These are phyloP conservation scores for Cordyceps tenuipes DNA, from an alignment of 2,329 filamentous ascomycete species.

Conservation along the genomic window DNA sequence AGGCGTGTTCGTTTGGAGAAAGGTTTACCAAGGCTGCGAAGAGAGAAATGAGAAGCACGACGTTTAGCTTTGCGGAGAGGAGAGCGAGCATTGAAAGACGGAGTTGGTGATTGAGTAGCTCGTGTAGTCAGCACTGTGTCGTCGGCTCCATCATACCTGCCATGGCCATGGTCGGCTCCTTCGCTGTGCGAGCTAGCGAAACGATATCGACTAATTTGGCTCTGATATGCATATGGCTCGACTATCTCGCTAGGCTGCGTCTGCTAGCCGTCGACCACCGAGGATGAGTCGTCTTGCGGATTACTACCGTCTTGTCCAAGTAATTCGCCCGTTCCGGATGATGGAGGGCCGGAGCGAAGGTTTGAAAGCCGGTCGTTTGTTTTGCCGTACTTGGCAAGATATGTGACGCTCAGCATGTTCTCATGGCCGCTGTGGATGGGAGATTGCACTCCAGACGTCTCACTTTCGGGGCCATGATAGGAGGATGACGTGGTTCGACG, in stretches of 20 bases:
- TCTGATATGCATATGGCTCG: not conserved
- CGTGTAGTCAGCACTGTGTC: conserved; percentile 2
- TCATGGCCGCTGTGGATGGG: conserved; percentile 17
- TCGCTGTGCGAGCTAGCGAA: not conserved
- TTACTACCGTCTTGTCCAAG: conserved; percentile 9
- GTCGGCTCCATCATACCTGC: conserved; percentile 4
- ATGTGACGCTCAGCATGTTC: conserved; percentile 21
- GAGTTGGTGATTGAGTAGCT: conserved; percentile 1
- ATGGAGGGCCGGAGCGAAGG: conserved; percentile 21
- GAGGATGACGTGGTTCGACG: conserved; percentile 11
- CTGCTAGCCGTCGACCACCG: conserved; percentile 21
- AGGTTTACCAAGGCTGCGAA: conserved; percentile 21
- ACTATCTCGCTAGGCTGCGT: conserved; percentile 15
- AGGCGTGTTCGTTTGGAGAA: conserved; percentile 20
- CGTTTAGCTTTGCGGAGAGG: conserved; percentile 21
- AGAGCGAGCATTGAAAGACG: conserved; percentile 5
- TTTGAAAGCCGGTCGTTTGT: conserved; percentile 23
- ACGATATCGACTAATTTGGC: not conserved
- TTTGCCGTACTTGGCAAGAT: conserved; percentile 23
- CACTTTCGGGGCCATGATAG: conserved; percentile 8
- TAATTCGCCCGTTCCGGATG: not conserved
- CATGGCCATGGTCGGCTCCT: not conserved
- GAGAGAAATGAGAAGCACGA: conserved; percentile 24
- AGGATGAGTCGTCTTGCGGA: conserved; percentile 19
- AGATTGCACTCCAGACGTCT: conserved; percentile 20